Evolutionary conservation across 345 rosid genomes (phyloP).

Genomic region (Sonneratia alba): DNA sequence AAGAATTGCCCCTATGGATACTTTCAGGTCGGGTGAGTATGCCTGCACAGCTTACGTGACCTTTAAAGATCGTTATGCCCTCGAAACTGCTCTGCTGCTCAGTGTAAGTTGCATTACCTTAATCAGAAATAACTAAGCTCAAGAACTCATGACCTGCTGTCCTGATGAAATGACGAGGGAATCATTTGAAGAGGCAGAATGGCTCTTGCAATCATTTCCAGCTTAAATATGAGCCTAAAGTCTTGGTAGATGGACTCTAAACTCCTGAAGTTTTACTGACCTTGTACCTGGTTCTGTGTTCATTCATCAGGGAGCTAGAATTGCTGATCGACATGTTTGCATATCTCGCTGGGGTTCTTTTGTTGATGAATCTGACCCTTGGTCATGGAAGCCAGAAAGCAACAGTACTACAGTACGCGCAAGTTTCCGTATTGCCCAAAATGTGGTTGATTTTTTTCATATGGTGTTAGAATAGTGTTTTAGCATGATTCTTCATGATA

Average conservation of each 20-base stretch:
- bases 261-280: constrained; percentile 2
- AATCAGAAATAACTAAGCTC: not conserved
- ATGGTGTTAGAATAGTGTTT: not conserved
- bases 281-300: constrained; percentile 3
- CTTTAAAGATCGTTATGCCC: constrained; percentile 57
- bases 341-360: constrained; percentile 51
- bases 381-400: constrained; percentile 33
- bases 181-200: not conserved
- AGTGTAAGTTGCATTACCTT: constrained; percentile 39
- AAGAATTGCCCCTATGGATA: constrained; percentile 2
- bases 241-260: not conserved
- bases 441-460: not conserved
- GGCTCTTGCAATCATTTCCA: not conserved
- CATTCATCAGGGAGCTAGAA: constrained; percentile 66
- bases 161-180: not conserved
- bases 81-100: constrained; percentile 80
- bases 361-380: constrained; percentile 43
- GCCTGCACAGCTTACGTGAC: constrained; percentile 73
- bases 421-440: not conserved
- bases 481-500: not conserved
- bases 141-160: not conserved
- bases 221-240: not conserved
- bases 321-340: constrained; percentile 61
- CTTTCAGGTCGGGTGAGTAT: constrained; percentile 48
- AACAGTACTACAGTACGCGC: constrained; percentile 24